Base-by-base conservation (phyloP, 1,284 basidiomycete genomes). In the Trametes versicolor region DNA sequence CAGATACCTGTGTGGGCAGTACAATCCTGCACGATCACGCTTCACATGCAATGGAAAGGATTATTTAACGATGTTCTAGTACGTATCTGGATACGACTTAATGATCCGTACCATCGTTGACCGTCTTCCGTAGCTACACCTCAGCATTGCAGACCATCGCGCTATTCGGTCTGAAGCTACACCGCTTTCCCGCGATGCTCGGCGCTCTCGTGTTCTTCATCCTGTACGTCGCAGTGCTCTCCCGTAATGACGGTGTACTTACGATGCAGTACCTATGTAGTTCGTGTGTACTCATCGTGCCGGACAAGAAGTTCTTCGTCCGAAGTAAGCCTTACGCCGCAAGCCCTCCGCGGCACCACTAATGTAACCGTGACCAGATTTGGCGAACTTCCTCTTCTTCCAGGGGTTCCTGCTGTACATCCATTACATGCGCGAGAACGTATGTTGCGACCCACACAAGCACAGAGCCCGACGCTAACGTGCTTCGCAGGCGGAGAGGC, bases 101-200 rank as follows among this genome's bases (percentile, higher is more conserved):
- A 53, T n/a, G 34, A 12, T 13, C 7, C 15, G 23, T 43, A 2
- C 9, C n/a, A 29, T 13, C 2, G 27, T 39, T 60, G 27, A 56
- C 23, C 4, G 17, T 15, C 13, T 4, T 17, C 2, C 10, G 55
- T 53, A 82, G 82, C 68, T 84, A 82, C 70, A 79, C 80, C 13
- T 81, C 88, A 68, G 92, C 88, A 13, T 76, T 93, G 25, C 93
- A 93, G 71, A 89, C 88, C 0, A 87, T 96, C 47, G 92, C 87
- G 1, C 77, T 96, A 10, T 93, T 96, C 72, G 93, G 92, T 2
- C 76, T 96, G 59, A 87, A 89, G 69, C 79, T 91, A 70, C 86
- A 89, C 64, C 83, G 94, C 23, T 77, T 92, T 45, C 84, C 87
- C n/a, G 89, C 90, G 1, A 78, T 88, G 50, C 59, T 88, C 36